phyloP scores from a whole-genome alignment of 2,329 filamentous ascomycete species.

The Epichloe amarillans region DNA sequence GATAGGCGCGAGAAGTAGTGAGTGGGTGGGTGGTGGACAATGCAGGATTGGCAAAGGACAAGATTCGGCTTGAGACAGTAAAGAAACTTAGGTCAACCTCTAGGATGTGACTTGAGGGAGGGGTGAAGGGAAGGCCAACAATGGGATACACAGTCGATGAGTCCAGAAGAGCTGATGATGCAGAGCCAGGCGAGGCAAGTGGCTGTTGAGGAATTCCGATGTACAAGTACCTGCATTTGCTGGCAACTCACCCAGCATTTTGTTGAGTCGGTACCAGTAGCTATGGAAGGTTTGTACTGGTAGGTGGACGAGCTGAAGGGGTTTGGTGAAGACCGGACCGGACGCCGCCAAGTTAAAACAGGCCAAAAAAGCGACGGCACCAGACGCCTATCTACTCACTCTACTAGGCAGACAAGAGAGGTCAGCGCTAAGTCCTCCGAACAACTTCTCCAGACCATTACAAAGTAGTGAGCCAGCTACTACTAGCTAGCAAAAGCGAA shows the following conservation, averaged over 20 bases:
- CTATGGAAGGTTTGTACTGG: neutral
- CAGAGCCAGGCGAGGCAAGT: neutral
- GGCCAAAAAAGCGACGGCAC: neutral
- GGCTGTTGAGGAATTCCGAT: neutral
- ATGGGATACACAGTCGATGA: neutral
- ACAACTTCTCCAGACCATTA: too few species aligned
- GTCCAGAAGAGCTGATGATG: conserved; percentile 2
- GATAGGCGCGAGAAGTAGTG: neutral
- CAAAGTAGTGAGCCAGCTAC: too few species aligned
- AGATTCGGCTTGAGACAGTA: neutral
- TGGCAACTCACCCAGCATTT: neutral
- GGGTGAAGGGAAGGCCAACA: neutral
- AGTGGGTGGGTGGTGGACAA: neutral
- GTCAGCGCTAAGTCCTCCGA: too few species aligned
- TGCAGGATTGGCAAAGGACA: neutral
- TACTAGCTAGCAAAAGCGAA: too few species aligned
- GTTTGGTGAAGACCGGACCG: neutral
- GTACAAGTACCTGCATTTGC: neutral
- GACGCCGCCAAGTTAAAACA: neutral
- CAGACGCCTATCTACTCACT: too few species aligned
- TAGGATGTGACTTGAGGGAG: neutral
- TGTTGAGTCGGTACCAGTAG: neutral
- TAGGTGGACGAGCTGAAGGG: neutral
- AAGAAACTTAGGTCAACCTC: neutral
- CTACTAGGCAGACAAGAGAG: too few species aligned